These are phyloP conservation scores for Aspergillus wentii DNA, from an alignment of 495 filamentous ascomycete species.

Conservation along the genomic window DNA sequence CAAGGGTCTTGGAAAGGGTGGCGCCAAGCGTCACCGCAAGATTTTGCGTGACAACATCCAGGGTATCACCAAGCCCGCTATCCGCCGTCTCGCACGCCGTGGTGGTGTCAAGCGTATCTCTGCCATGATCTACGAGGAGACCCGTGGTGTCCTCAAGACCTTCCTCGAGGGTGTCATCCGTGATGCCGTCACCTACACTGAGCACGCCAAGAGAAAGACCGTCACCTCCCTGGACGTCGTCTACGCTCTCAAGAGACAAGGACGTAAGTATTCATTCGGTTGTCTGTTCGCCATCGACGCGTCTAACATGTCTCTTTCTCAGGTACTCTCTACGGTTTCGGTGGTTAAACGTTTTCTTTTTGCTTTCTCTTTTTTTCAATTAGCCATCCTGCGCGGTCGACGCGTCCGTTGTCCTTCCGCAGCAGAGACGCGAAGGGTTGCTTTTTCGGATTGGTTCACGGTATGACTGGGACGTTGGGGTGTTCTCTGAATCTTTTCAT, in stretches of 20 bases:
- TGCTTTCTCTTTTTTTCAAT: constrained; percentile 24
- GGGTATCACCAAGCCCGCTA: constrained; percentile 99
- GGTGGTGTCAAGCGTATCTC: constrained; percentile 99
- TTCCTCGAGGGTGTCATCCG: constrained; percentile 99
- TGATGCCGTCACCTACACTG: constrained; percentile 98
- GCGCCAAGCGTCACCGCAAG: constrained; percentile 88
- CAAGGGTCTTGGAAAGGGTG: constrained; percentile 98
- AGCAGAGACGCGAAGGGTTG: constrained; percentile 30
- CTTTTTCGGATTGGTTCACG: constrained; percentile 44
- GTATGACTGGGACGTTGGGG: constrained; percentile 50
- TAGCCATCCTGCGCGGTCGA: constrained; percentile 31
- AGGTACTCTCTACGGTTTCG: constrained; percentile 95
- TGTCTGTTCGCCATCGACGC: constrained; percentile 11
- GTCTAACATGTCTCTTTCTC: constrained; percentile 18
- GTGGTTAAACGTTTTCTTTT: constrained; percentile 67
- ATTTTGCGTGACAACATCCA: constrained; percentile 98
- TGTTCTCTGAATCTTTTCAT: constrained; percentile 45
- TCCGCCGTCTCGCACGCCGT: constrained; percentile 99
- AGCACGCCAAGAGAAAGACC: constrained; percentile 98
- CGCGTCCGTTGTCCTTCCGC: constrained; percentile 29
- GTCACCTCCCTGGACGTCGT: constrained; percentile 97
- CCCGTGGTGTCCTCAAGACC: constrained; percentile 99
- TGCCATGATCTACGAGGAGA: constrained; percentile 98
- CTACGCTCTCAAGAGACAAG: constrained; percentile 95
- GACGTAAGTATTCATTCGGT: constrained; percentile 51